A percentile compares a stretch with the other conserved stretches of the same genome.
phyloP scores from a whole-genome alignment of 2,329 filamentous ascomycete genomes.

The Chrysosphaeria jannelii region DNA sequence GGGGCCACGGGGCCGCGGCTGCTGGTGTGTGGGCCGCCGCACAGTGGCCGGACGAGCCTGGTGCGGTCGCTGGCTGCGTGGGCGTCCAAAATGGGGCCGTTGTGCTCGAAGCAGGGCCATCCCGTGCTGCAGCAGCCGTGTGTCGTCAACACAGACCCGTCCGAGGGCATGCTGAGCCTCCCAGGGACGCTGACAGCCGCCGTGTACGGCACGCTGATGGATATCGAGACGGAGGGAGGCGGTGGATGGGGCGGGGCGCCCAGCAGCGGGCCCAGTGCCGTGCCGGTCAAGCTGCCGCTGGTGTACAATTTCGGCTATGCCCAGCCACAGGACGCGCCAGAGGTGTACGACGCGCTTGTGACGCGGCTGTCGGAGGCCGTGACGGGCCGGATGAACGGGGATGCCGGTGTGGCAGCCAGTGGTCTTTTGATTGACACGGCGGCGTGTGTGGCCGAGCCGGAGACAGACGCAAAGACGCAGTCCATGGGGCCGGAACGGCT shows the following conservation, averaged over 20 bases:
- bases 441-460: background rate
- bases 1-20: slow-evolving; percentile 44
- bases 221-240: slow-evolving; percentile 47
- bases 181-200: slow-evolving; percentile 63
- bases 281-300: slow-evolving; percentile 75
- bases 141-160: slow-evolving; percentile 59
- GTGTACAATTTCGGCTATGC: slow-evolving; percentile 66
- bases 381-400: slow-evolving; percentile 46
- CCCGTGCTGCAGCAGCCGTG: slow-evolving; percentile 28
- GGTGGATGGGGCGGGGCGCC: slow-evolving; percentile 63
- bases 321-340: slow-evolving; percentile 39
- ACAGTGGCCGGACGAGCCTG: slow-evolving; percentile 59
- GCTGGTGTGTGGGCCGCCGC: slow-evolving; percentile 48
- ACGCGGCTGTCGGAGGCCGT: slow-evolving; percentile 53
- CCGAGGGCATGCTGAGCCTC: slow-evolving; percentile 46
- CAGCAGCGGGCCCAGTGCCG: slow-evolving; percentile 61
- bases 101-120: background rate
- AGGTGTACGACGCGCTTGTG: slow-evolving; percentile 42
- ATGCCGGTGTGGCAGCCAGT: slow-evolving; percentile 35
- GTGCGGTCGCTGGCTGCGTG: slow-evolving; percentile 52
- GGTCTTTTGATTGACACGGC: slow-evolving; percentile 67
- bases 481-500: slow-evolving; percentile 40
- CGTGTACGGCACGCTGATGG: slow-evolving; percentile 66
- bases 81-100: slow-evolving; percentile 31
- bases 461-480: background rate